Evolutionary conservation across 345 rosid genomes (phyloP), one percentile per base, ranked within the genome.

Genomic region (Lepidium aucheri): DNA sequence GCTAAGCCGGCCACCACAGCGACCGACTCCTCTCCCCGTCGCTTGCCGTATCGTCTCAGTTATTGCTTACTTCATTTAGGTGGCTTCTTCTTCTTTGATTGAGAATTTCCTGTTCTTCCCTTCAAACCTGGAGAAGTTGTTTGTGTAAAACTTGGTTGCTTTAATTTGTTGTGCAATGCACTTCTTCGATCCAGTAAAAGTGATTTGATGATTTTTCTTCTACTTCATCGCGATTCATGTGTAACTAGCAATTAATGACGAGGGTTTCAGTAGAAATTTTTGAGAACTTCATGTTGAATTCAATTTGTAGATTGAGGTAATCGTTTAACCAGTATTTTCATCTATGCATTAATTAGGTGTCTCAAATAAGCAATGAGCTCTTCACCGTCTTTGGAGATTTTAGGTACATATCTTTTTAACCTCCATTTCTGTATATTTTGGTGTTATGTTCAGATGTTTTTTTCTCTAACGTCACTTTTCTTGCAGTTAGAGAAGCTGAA

Each of bases 401-500:
- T 89, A 84, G 94, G 97, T 88, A 73, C 58, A 66, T 4, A 52
- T 30, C 63, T 44, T 17, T 52, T 26, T 16, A 71, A 30, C 36
- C 36, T 56, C 53, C 20, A 28, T 61, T 26, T 61, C 6, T 56
- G 9, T 18, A 28, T 44, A 63, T 13, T 36, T 9, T 43, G 5
- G 17, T 15, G 1, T 52, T 69, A 38, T 35, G 41, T 68, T 50
- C 9, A 8, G 22, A 41, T 60, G 30, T 11, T 41, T 45, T 45
- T 16, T 57, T 34, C 33, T 69, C 34, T 63, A 3, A 62, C 45
- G 54, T 20, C 40, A 42, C 14, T 42, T 17, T 47, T 70, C 11
- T 70, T 17, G n/a, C 40, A 93, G 96, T 90, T 76, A 76, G 92
- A 61, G 96, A 84, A 65, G 87, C 94, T 3, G 94, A 86, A 8